phyloP scores from a whole-genome alignment of 2,329 filamentous ascomycete species.

The Sclerotinia minor region DNA sequence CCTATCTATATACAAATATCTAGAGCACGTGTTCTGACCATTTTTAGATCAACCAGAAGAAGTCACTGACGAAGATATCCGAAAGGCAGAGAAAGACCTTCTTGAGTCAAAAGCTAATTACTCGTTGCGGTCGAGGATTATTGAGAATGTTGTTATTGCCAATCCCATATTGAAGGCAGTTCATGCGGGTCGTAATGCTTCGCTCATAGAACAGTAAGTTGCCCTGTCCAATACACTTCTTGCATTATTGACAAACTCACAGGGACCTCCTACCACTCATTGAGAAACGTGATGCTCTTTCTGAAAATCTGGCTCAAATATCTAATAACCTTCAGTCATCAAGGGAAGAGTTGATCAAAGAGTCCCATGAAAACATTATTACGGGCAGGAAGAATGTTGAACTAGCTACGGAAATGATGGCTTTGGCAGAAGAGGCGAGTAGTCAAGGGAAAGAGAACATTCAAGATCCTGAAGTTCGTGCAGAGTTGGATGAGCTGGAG shows the following conservation, averaged over 20 bases:
- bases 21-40: slow-evolving; percentile 28
- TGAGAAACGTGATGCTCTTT: slow-evolving; percentile 65
- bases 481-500: slow-evolving; percentile 60
- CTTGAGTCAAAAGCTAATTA: slow-evolving; percentile 71
- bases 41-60: slow-evolving; percentile 34
- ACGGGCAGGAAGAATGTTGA: slow-evolving; percentile 61
- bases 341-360: slow-evolving; percentile 53
- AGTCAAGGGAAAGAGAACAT: slow-evolving; percentile 55
- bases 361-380: slow-evolving; percentile 59
- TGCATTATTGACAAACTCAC: slow-evolving; percentile 26
- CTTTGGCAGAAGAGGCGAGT: slow-evolving; percentile 59
- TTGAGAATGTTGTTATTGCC: slow-evolving; percentile 67
- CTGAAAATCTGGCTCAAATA: slow-evolving; percentile 62
- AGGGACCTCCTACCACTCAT: slow-evolving; percentile 61
- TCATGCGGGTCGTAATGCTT: slow-evolving; percentile 64
- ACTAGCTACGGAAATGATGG: slow-evolving; percentile 62
- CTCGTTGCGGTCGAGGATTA: slow-evolving; percentile 66
- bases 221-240: slow-evolving; percentile 19
- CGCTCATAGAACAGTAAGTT: slow-evolving; percentile 66
- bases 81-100: slow-evolving; percentile 60
- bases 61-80: slow-evolving; percentile 53
- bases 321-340: slow-evolving; percentile 54
- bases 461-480: slow-evolving; percentile 52
- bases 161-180: slow-evolving; percentile 78
- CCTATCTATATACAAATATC: not conserved